Conservation (phyloP, 257 asterid genomes). For the Cinchona pubescens region DNA sequence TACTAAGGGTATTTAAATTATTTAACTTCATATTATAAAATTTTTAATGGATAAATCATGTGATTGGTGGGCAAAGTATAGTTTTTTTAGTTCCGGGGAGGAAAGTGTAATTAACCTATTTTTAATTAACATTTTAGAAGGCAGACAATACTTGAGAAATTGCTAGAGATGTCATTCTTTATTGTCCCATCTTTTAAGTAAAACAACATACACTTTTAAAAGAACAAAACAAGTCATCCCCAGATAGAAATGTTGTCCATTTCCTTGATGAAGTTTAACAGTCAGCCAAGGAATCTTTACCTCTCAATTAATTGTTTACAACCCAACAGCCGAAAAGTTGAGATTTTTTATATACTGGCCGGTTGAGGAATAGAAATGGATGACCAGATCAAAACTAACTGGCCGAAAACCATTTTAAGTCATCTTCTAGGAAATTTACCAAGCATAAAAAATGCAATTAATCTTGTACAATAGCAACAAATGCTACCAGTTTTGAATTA, state of each 20-base stretch:
- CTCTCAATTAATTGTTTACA: neutral
- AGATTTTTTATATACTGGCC: neutral
- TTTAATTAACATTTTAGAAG: neutral
- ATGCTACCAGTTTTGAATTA: neutral
- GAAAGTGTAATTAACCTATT: no score
- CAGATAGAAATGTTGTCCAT: conserved; percentile 3
- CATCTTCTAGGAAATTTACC: conserved; percentile 16
- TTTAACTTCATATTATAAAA: no score
- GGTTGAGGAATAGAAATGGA: neutral
- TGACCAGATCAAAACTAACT: neutral
- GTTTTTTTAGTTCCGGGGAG: no score
- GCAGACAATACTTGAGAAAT: neutral
- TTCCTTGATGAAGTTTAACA: conserved; percentile 5
- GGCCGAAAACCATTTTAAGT: neutral
- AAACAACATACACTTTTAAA: neutral
- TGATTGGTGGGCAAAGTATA: no score
- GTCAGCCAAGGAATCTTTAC: conserved; percentile 11
- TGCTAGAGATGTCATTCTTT: conserved; percentile 13
- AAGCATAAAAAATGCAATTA: neutral
- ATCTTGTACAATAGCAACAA: neutral
- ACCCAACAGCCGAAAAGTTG: conserved; percentile 13
- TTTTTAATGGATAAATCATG: no score
- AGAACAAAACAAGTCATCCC: neutral
- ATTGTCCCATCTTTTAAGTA: conserved; percentile 9
- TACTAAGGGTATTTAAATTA: no score